Evolutionary conservation across 1,284 basidiomycete genomes (phyloP), one percentile per base, ranked within the genome.

Genomic region (Xerocomus cyaneibrunnescens): DNA sequence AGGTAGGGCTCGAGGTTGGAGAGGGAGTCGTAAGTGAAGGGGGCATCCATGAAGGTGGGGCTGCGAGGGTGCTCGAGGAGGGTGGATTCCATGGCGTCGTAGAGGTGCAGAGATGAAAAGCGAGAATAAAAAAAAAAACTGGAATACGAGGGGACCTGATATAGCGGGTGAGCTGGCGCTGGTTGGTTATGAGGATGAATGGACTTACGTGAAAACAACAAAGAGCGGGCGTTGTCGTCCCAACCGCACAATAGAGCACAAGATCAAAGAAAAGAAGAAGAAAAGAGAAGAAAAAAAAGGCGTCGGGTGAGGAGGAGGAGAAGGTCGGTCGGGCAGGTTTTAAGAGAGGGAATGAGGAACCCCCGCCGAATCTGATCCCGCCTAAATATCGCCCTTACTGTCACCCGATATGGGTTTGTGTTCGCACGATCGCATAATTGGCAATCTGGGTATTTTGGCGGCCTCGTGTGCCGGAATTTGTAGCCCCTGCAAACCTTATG

Each of bases 21-120:
- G 62, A 87, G 78, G 61, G 85, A 74, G 72, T 78, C 73, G 64
- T 83, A 83, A 63, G 75, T 73, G 69, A 81, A 82, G 55, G 81
- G 67, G 61, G 73, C 70, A 62, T 87, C 83, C 70, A 85, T 78
- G 66, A 77, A 75, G 67, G 71, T 64, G 61, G 74, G 67, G 71
- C 64, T 70, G 69, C 72, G 72, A 45, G 72, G 68, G 72, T 77
- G 74, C 69, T 77, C 74, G 68, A 78, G 74, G 57, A 77, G 72
- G 41, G 72, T 75, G 48, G 74, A 73, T 61, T 79, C 77, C 76
- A 78, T 79, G 48, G 58, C 57, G 58, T 56, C 32, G 40, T 23
- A 49, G 53, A 40, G 13, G 47, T 63, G 58, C 62, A 63, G 19
- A 68, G 61, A 67, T 66, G 66, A 61, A 65, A 30, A 6, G 59